Percentiles rank a stretch among this genome's conserved stretches.
Conservation (phyloP, 202 grass and related monocot species). For the Bolboschoenoplectus hybrid region DNA sequence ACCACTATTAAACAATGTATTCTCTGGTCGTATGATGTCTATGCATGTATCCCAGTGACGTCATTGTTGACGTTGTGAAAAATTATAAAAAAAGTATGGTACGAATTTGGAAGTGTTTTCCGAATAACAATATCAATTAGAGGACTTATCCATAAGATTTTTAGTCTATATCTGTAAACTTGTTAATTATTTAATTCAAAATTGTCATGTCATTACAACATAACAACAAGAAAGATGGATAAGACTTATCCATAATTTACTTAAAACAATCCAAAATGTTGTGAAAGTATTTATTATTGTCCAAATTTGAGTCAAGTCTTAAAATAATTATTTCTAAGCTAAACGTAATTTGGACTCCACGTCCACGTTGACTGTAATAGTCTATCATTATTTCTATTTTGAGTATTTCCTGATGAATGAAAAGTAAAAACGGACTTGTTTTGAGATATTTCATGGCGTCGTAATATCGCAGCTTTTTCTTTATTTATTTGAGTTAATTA, state of each 20-base stretch:
- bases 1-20: not conserved
- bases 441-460: no score
- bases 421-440: not conserved
- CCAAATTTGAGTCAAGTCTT: not conserved
- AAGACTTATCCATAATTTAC: not conserved
- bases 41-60: conserved; percentile 25
- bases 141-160: conserved; percentile 8
- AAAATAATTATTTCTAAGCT: not conserved
- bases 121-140: not conserved
- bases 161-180: not conserved
- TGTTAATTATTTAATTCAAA: not conserved
- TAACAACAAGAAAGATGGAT: not conserved
- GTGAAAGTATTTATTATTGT: not conserved
- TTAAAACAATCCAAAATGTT: not conserved
- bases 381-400: not conserved
- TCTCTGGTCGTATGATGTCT: not conserved
- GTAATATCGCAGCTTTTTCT: no score
- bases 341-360: not conserved
- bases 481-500: no score
- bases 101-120: not conserved
- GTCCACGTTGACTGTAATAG: not conserved
- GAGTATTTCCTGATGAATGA: not conserved
- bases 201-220: not conserved
- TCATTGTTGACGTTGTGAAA: not conserved
- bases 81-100: not conserved